Evolutionary conservation across 192 early-diverging fungal species (phyloP), one percentile per base, ranked within the genome.

Genomic region (Coemansia sp.): DNA sequence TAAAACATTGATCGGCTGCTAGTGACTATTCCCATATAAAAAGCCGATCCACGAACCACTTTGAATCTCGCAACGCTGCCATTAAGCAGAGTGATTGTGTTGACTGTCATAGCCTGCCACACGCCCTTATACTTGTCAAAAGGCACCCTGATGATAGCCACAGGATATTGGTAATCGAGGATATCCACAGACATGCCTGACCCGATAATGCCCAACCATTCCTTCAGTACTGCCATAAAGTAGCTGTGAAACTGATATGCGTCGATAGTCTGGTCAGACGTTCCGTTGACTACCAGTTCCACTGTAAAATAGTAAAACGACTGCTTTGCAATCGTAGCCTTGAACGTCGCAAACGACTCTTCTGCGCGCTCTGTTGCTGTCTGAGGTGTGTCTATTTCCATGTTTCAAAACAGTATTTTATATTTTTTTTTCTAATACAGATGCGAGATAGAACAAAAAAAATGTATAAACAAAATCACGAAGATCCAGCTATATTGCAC

Each of bases 261-360:
- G 8, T 40, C 40, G 16, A 33, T 34, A 2, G 16, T 1, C 29
- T 45, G 59, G 56, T 16, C 11, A 56, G n/a, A 7, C 25, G 52
- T 3, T 17, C 25, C 28, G 18, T 57, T 61, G 5, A 68, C 55
- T 5, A 58, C 56, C 48, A 81, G 64, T 7, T 50, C 48, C 10
- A 81, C 51, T 2, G 66, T 33, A 55, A 81, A 81, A 29, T 81
- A 81, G 66, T 81, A 81, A 56, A 64, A 76, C n/a, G 58, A 63
- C 54, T 81, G 78, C 40, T 67, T 72, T 40, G 78, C 68, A 28
- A 81, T 72, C 11, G 78, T 81, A 1, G 67, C 63, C 48, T 66
- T 68, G n/a, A 76, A 64, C 32, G 78, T 69, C 33, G 52, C 7
- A 38, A 38, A 38, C 5, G 11, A 10, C 5, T 38, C 11, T 6